Base-by-base conservation (phyloP, 1,139 yeast species). In the Blastobotrys serpentis region DNA sequence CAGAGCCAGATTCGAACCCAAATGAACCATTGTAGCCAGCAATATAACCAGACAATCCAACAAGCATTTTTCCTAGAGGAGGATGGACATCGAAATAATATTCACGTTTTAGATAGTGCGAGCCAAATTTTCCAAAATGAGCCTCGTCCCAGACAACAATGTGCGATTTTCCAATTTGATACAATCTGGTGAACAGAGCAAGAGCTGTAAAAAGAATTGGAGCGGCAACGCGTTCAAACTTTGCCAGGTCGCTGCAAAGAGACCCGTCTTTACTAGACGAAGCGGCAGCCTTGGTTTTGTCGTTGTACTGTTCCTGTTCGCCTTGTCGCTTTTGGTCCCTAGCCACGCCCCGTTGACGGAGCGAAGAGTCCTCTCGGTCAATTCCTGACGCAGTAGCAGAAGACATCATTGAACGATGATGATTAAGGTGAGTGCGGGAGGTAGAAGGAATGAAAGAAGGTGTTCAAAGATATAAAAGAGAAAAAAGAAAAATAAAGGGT, bases 1-100 rank as follows among this genome's bases (percentile, higher is more conserved):
- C 71, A 51, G 80, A 79, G 50, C 98, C 97, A 47, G 95, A 84
- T 44, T 89, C 90, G 72, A 94, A 94, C 62, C 84, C 94, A 83
- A 94, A 94, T 2, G 95, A 83, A 34, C 98, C 98, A 66, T 92
- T 86, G 73, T 89, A 92, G 43, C 95, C 95, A 32, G 97, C 97
- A 56, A 94, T 64, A 63, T 85, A 89, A 13, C 98, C 99, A 11
- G 96, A 86, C 38, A 94, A 74, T 1, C 97, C 99, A 56, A 90
- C 90, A 55, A 94, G 77, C 96, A 94, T 89, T 70, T 94, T 94
- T 33, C 98, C 98, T 61, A 94, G 78, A 1, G 98, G 98, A 46
- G 99, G 99, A 68, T 92, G 99, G 51, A 92, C 98, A 71, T 92
- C 99, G 66, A 89, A 96, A 50, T 59, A 61, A 43, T 64, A 66